These are phyloP conservation scores for Aspergillus coremiiformis DNA, from an alignment of 495 filamentous ascomycete genomes.

Conservation along the genomic window DNA sequence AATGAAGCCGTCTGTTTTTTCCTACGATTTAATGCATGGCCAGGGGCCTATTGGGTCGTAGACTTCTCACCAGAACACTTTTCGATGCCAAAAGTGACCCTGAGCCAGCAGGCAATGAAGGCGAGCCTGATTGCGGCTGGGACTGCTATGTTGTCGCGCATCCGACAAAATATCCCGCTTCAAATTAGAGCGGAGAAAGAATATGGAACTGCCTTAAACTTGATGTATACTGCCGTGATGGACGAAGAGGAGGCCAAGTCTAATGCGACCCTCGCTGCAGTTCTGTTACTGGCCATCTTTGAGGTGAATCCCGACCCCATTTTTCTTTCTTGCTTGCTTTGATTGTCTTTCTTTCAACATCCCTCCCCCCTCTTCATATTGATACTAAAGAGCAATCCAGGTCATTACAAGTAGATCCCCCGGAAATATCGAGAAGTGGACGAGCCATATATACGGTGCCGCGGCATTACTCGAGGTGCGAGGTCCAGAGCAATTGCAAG, in stretches of 20 bases:
- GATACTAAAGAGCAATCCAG: slow-evolving; percentile 17
- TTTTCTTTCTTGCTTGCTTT: neutral
- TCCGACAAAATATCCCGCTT: slow-evolving; percentile 27
- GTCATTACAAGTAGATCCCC: slow-evolving; percentile 43
- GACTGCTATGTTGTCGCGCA: slow-evolving; percentile 43
- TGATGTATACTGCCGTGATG: slow-evolving; percentile 47
- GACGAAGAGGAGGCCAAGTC: slow-evolving; percentile 48
- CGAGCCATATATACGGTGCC: slow-evolving; percentile 53
- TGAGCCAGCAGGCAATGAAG: slow-evolving; percentile 32
- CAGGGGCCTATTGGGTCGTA: slow-evolving; percentile 26
- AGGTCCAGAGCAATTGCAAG: slow-evolving; percentile 49
- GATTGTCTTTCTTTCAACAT: neutral
- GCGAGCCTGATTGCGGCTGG: slow-evolving; percentile 44
- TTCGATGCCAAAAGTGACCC: slow-evolving; percentile 8
- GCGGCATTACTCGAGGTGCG: slow-evolving; percentile 50
- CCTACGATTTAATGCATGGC: slow-evolving; percentile 33
- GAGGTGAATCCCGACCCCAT: slow-evolving; percentile 27
- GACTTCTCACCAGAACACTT: slow-evolving; percentile 23
- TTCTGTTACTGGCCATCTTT: slow-evolving; percentile 50
- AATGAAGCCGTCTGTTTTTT: slow-evolving; percentile 41
- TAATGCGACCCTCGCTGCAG: slow-evolving; percentile 54
- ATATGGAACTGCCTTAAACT: slow-evolving; percentile 41
- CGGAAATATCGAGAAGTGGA: slow-evolving; percentile 45
- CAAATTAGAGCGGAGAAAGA: slow-evolving; percentile 35
- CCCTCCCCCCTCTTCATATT: neutral